phyloP scores from a whole-genome alignment of 257 asterid species.

The Gentiana straminea region DNA sequence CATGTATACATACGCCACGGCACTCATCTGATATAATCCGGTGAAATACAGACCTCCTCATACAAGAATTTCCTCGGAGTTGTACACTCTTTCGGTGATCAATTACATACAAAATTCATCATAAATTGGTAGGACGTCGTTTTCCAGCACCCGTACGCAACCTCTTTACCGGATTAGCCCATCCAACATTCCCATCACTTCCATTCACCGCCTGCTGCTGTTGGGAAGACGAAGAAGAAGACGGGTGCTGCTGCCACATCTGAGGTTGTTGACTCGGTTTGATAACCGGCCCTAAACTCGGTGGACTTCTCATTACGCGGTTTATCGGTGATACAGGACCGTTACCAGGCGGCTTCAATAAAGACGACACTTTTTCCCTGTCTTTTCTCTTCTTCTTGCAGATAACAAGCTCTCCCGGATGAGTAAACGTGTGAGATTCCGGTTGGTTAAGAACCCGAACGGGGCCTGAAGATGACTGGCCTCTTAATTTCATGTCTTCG shows the following conservation, averaged over 20 bases:
- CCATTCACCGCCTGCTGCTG: slow-evolving; percentile 42
- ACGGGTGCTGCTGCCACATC: slow-evolving; percentile 43
- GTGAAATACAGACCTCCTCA: neutral
- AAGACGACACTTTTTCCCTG: slow-evolving; percentile 41
- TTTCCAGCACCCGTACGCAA: slow-evolving; percentile 75
- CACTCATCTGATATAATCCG: too few relatives aligned
- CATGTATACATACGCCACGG: too few relatives aligned
- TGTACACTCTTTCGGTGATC: too few relatives aligned
- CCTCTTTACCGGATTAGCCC: slow-evolving; percentile 97
- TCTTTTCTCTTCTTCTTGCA: slow-evolving; percentile 96
- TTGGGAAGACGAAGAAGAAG: slow-evolving; percentile 20
- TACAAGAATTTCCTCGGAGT: too few relatives aligned
- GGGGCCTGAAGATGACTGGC: slow-evolving; percentile 38
- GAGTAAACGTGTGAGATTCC: slow-evolving; percentile 50
- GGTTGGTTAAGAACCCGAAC: slow-evolving; percentile 38
- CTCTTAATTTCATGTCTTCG: slow-evolving; percentile 39
- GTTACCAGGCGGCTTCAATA: slow-evolving; percentile 30
- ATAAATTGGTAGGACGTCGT: slow-evolving; percentile 77
- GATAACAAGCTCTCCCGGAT: slow-evolving; percentile 84
- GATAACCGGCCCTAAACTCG: slow-evolving; percentile 31
- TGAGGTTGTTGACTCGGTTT: slow-evolving; percentile 48
- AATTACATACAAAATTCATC: slow-evolving; percentile 17
- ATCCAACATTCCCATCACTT: slow-evolving; percentile 60
- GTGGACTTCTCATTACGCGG: slow-evolving; percentile 56
- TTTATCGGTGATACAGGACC: slow-evolving; percentile 66